Base-by-base conservation (phyloP, 148 eudicot genomes). In the Hydrangea macrophylla region DNA sequence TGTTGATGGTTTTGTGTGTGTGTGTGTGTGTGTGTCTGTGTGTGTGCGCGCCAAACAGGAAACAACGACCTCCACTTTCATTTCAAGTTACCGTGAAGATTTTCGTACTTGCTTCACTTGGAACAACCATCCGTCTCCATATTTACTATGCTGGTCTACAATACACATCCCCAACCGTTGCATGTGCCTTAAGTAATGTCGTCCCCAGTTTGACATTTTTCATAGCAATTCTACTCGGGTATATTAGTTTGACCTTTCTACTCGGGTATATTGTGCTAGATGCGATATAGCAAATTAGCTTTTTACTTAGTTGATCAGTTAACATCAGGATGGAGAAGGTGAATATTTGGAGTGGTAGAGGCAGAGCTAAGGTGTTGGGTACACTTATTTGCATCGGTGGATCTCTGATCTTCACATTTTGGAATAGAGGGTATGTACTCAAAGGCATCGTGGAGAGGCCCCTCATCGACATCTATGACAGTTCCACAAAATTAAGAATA, bases 261-360 rank as follows among this genome's bases (percentile, higher is more conserved):
- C 39, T 35, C 8, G 4, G 4, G 8, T 35, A 35, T 35, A 35
- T n/a, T n/a, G n/a, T n/a, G n/a, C n/a, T n/a, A n/a, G n/a, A n/a
- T n/a, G n/a, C n/a, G n/a, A n/a, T n/a, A n/a, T n/a, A n/a, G n/a
- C n/a, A n/a, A n/a, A n/a, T n/a, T n/a, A n/a, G n/a, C n/a, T n/a
- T n/a, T n/a, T n/a, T n/a, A n/a, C n/a, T n/a, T n/a, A n/a, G n/a
- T n/a, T n/a, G n/a, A n/a, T n/a, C 39, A 35, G 39, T 8, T 35
- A 35, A 1, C 24, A 55, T 48, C n/a, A 70, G 73, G 66, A 70
- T 70, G 73, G 73, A 70, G 58, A 70, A 59, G 50, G 65, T 70
- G 25, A 48, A 23, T 3, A 8, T 70, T 20, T 26, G 66, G 9
- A 70, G 45, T 24, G 37, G 8, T 15, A 30, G 65, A 45, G 66